These are phyloP conservation scores for Komagataella mondaviorum DNA, from an alignment of 805 yeast genomes.

Conservation along the genomic window DNA sequence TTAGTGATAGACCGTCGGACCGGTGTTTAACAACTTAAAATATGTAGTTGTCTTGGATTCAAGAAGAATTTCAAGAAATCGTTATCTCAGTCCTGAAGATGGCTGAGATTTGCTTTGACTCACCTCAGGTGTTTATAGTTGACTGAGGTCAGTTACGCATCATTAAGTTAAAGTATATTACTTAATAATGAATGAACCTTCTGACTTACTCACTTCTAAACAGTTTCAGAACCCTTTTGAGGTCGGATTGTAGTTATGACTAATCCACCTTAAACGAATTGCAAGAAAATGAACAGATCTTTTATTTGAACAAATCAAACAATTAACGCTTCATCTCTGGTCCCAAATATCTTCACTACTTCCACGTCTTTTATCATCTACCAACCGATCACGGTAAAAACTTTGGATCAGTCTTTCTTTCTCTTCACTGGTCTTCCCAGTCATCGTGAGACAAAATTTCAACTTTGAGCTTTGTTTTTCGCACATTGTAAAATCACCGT, in stretches of 20 bases:
- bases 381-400: conserved; percentile 52
- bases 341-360: conserved; percentile 84
- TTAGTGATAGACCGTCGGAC: too few relatives aligned
- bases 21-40: too few relatives aligned
- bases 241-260: not conserved
- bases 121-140: not conserved
- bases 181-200: too few relatives aligned
- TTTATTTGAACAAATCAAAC: too few relatives aligned
- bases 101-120: not conserved
- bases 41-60: too few relatives aligned
- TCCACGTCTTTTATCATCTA: conserved; percentile 51
- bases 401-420: conserved; percentile 41
- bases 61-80: too few relatives aligned
- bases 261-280: not conserved
- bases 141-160: too few relatives aligned
- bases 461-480: conserved; percentile 56
- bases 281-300: not conserved
- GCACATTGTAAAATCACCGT: conserved; percentile 68
- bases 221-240: not conserved
- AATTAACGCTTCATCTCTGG: conserved; percentile 12
- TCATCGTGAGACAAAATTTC: conserved; percentile 63
- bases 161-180: too few relatives aligned
- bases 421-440: conserved; percentile 39
- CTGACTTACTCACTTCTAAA: not conserved
- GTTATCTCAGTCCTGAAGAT: not conserved